Evolutionary conservation across 73 alveolate species (phyloP).

Genomic region (Breviolum minutum): DNA sequence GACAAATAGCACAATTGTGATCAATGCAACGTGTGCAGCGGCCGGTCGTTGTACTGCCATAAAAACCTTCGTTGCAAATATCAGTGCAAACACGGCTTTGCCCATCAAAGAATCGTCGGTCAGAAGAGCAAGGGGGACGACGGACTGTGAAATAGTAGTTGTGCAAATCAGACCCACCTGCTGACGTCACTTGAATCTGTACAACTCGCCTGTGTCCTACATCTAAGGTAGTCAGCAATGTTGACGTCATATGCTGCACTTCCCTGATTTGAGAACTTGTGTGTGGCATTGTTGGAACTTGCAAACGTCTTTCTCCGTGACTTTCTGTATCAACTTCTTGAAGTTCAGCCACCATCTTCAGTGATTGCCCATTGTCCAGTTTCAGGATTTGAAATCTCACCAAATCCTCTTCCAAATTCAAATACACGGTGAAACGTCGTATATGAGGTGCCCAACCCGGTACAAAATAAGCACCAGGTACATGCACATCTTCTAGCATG

Average conservation of each 20-base stretch:
- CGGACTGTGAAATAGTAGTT: slow-evolving; percentile 56
- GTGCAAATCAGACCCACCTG: neutral
- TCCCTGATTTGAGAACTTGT: slow-evolving; percentile 25
- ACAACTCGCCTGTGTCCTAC: slow-evolving; percentile 69
- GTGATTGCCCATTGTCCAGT: slow-evolving; percentile 73
- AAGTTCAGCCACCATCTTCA: slow-evolving; percentile 55
- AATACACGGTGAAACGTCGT: slow-evolving; percentile 24
- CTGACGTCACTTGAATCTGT: slow-evolving; percentile 65
- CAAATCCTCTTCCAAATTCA: slow-evolving; percentile 61
- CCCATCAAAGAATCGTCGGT: slow-evolving; percentile 79
- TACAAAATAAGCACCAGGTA: slow-evolving; percentile 51
- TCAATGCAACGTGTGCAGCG: slow-evolving; percentile 78
- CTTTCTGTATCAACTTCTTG: slow-evolving; percentile 8
- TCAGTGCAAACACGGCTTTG: slow-evolving; percentile 29
- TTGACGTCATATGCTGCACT: slow-evolving; percentile 33
- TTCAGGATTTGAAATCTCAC: slow-evolving; percentile 8
- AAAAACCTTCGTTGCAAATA: slow-evolving; percentile 70
- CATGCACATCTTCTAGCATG: neutral
- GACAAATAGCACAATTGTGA: slow-evolving; percentile 31
- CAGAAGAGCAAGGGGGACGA: slow-evolving; percentile 46
- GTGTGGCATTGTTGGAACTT: slow-evolving; percentile 7
- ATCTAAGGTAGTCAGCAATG: slow-evolving; percentile 47
- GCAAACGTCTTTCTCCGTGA: neutral
- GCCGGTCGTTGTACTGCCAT: slow-evolving; percentile 64
- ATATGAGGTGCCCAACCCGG: slow-evolving; percentile 60